A percentile compares a stretch with the other conserved stretches of the same genome.
Evolutionary conservation across 495 filamentous ascomycete genomes (phyloP).

Genomic region (Hyaloscypha bicolor): DNA sequence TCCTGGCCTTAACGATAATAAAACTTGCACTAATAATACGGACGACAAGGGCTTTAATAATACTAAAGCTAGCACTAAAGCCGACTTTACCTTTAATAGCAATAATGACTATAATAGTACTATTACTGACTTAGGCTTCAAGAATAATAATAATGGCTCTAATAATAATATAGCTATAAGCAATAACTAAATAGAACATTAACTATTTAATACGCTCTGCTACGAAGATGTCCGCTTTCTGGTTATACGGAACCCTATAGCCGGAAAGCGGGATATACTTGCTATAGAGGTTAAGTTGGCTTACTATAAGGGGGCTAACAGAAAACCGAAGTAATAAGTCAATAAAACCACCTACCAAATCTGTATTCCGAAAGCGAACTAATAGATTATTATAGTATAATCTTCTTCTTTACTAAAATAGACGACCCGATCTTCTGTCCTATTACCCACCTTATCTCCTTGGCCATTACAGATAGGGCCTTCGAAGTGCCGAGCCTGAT

Average conservation of each 20-base stretch:
- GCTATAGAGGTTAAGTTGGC: conserved; percentile 33
- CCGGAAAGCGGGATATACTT: conserved; percentile 21
- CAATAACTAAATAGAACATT: conserved; percentile 9
- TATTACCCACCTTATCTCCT: conserved; percentile 24
- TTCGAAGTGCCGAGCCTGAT: conserved; percentile 28
- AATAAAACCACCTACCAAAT: background rate
- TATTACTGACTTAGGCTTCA: conserved; percentile 14
- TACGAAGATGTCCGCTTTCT: conserved; percentile 33
- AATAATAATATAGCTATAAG: conserved; percentile 18
- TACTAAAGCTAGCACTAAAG: conserved; percentile 6
- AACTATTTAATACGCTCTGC: conserved; percentile 31
- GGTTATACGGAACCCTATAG: conserved; percentile 16
- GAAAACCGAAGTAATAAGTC: conserved; percentile 33
- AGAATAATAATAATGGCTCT: conserved; percentile 14
- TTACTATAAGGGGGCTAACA: conserved; percentile 34
- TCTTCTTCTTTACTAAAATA: conserved; percentile 33
- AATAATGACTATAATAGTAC: conserved; percentile 2
- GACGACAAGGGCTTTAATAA: too few species aligned
- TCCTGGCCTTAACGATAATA: conserved; percentile 13
- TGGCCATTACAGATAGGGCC: conserved; percentile 28
- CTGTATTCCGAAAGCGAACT: conserved; percentile 5
- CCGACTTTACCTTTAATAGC: conserved; percentile 7
- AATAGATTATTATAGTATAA: conserved; percentile 23
- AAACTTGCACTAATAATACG: conserved; percentile 12
- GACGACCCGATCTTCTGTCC: conserved; percentile 30